Evolutionary conservation across 805 yeast species (phyloP).

Genomic region (Lipomyces spencermartinsiae): DNA sequence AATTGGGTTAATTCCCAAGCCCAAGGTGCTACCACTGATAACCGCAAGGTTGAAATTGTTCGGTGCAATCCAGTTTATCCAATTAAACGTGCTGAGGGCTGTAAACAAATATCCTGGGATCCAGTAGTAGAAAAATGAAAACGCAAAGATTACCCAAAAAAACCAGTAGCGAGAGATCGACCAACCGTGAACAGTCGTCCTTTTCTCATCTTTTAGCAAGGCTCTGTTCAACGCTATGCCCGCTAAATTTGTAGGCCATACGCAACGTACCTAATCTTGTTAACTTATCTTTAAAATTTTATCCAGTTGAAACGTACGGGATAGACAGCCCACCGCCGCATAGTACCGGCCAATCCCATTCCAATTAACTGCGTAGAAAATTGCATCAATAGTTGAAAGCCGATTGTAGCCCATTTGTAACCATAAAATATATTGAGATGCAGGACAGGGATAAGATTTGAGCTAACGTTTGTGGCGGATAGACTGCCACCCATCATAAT

Average conservation of each 20-base stretch:
- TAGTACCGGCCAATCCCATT: conserved; percentile 68
- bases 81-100: conserved; percentile 62
- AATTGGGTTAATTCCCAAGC: conserved; percentile 68
- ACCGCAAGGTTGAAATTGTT: conserved; percentile 65
- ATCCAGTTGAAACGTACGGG: conserved; percentile 63
- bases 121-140: conserved; percentile 59
- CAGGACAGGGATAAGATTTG: conserved; percentile 30
- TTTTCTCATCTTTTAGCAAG: conserved; percentile 50
- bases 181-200: conserved; percentile 60
- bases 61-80: conserved; percentile 68
- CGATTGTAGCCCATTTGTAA: conserved; percentile 48
- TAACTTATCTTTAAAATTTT: no score
- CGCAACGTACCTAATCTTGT: conserved; percentile 5
- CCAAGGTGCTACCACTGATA: conserved; percentile 65
- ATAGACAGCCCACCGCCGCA: conserved; percentile 57
- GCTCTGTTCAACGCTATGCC: conserved; percentile 58
- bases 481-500: conserved; percentile 41
- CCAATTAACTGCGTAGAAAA: conserved; percentile 68
- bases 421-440: conserved; percentile 26
- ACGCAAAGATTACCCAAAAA: conserved; percentile 51
- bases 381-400: conserved; percentile 60
- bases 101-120: conserved; percentile 65
- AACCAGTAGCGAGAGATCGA: conserved; percentile 58
- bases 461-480: conserved; percentile 25
- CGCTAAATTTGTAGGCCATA: conserved; percentile 63